Conservation (phyloP, 495 filamentous ascomycete genomes). For the Podospora sp. region DNA sequence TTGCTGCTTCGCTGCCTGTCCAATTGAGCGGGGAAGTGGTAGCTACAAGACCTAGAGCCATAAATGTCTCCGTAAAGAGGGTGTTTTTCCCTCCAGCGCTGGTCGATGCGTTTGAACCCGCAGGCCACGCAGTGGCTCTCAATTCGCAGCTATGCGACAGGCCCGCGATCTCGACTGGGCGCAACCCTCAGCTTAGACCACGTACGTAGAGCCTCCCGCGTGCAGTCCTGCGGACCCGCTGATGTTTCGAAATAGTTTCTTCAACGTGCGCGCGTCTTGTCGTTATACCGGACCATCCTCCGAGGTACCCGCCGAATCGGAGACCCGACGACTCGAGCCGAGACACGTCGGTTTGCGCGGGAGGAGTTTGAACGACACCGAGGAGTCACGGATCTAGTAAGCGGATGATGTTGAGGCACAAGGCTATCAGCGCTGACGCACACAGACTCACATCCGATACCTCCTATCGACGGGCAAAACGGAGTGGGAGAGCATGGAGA, state of each 20-base stretch:
- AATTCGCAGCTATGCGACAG: conserved; percentile 48
- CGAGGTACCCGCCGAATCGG: conserved; percentile 52
- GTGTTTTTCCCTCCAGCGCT: neutral
- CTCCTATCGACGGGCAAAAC: conserved; percentile 60
- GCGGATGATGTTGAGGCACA: conserved; percentile 22
- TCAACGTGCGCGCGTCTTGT: conserved; percentile 55
- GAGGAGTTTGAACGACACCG: conserved; percentile 76
- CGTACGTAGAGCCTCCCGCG: conserved; percentile 36
- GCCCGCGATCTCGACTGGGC: conserved; percentile 38
- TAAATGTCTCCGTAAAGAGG: neutral
- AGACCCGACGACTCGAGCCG: conserved; percentile 58
- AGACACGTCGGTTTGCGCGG: conserved; percentile 72
- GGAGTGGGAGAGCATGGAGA: conserved; percentile 62
- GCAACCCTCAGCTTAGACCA: conserved; percentile 53
- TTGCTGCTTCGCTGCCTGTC: neutral
- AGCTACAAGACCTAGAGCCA: neutral
- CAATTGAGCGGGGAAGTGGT: neutral
- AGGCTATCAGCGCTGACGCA: conserved; percentile 15
- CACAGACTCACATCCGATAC: conserved; percentile 55
- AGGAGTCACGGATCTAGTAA: conserved; percentile 68
- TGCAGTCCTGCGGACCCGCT: neutral
- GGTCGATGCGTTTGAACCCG: conserved; percentile 34
- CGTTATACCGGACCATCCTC: conserved; percentile 61
- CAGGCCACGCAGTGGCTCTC: conserved; percentile 28
- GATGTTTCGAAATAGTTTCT: conserved; percentile 54